phyloP scores from a whole-genome alignment of 2,329 filamentous ascomycete species.

The Pseudopithomyces chartarum region DNA sequence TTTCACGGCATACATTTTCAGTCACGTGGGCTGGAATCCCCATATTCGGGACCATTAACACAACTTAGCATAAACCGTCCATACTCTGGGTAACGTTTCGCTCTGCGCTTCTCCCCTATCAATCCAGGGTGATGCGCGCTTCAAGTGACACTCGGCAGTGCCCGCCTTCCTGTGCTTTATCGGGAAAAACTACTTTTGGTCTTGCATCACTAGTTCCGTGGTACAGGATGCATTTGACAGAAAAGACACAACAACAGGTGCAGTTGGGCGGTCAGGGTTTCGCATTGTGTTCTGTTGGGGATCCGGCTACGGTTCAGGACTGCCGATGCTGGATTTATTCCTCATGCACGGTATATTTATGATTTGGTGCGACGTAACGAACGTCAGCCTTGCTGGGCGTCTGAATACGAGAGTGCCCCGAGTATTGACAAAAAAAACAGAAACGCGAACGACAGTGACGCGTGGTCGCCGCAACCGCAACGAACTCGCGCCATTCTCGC shows the following conservation, averaged over 20 bases:
- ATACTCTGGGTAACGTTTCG: slow-evolving; percentile 3
- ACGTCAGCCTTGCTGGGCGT: neutral
- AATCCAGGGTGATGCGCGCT: neutral
- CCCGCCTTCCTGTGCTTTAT: neutral
- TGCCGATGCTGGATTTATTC: slow-evolving; percentile 1
- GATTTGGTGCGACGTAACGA: neutral
- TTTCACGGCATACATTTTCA: slow-evolving; percentile 8
- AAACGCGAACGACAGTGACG: neutral
- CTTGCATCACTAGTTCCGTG: neutral
- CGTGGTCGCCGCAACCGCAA: neutral
- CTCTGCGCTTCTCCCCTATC: neutral
- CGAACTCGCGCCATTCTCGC: neutral
- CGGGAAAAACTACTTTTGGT: neutral
- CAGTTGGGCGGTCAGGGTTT: neutral
- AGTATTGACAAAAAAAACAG: neutral
- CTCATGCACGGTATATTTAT: neutral
- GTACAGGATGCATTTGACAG: neutral
- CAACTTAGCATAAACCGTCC: neutral
- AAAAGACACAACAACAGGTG: neutral
- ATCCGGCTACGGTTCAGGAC: neutral
- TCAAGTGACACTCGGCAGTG: slow-evolving; percentile 6
- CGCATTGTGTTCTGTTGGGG: slow-evolving; percentile 2
- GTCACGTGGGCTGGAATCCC: slow-evolving; percentile 6
- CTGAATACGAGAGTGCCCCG: too few relatives aligned
- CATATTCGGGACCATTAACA: neutral